These are phyloP conservation scores for Ganoderma meredithae DNA, from an alignment of 1,284 basidiomycete species.

Conservation along the genomic window DNA sequence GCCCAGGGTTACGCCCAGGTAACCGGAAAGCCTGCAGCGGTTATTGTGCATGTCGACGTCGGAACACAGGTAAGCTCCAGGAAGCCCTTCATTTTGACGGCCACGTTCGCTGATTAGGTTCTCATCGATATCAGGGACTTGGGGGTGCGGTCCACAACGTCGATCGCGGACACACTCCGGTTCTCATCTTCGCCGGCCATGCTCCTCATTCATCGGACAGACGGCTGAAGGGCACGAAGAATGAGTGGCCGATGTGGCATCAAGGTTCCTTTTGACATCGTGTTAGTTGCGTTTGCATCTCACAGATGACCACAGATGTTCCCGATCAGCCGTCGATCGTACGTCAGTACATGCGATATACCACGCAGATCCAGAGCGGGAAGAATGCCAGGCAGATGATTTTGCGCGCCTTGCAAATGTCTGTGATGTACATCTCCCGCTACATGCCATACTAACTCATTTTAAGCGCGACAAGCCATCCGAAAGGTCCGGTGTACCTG, in stretches of 20 bases:
- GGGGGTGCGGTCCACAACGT: slow-evolving; percentile 79
- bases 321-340: background rate
- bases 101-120: background rate
- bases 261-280: slow-evolving; percentile 53
- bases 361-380: slow-evolving; percentile 63
- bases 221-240: slow-evolving; percentile 67
- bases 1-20: slow-evolving; percentile 76
- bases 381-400: slow-evolving; percentile 58
- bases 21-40: slow-evolving; percentile 69
- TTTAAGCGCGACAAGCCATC: slow-evolving; percentile 65
- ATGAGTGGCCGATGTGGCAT: slow-evolving; percentile 78
- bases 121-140: slow-evolving; percentile 18
- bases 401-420: slow-evolving; percentile 70
- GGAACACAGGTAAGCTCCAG: slow-evolving; percentile 63
- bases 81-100: background rate
- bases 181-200: slow-evolving; percentile 75
- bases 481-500: slow-evolving; percentile 75
- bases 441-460: background rate
- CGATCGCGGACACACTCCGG: slow-evolving; percentile 64
- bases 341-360: slow-evolving; percentile 40
- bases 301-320: background rate
- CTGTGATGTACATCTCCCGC: slow-evolving; percentile 1
- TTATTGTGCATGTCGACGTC: slow-evolving; percentile 78
- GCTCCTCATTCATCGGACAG: slow-evolving; percentile 63
- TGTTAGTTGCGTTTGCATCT: background rate